Evolutionary conservation across 140 eudicot species (phyloP), one percentile per base, ranked within the genome.

Genomic region (Bidens hawaiensis): DNA sequence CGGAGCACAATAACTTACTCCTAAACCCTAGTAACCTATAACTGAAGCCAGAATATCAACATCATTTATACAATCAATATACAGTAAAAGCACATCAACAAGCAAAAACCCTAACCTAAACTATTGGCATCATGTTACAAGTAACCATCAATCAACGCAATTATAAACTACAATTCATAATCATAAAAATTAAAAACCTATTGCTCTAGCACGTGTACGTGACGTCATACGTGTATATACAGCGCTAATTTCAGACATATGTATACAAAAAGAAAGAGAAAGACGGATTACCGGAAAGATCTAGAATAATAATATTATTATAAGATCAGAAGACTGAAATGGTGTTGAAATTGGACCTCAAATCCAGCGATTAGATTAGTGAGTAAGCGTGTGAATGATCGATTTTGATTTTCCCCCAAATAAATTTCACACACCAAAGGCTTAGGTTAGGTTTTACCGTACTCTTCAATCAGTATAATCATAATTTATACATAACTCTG

Each of bases 281-380:
- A 27, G 34, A 67, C n/a, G 15, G 27, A 18, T 49, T 70, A 70
- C 76, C 68, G 23, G 46, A 18, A 60, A 60, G 68, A 60, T 60
- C 62, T 70, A 3, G 43, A 6, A 24, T 17, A 17, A 25, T 17
- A 33, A 15, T 60, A n/a, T n/a, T n/a, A n/a, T n/a, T n/a, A n/a
- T n/a, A n/a, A n/a, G 75, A 70, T 70, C 45, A 47, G 62, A 49
- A 25, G 45, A 50, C n/a, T n/a, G 76, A 71, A 62, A 51, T 61
- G 16, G 76, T 12, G 70, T 62, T 71, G 70, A 61, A 71, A 54
- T 24, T 48, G 38, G 66, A 26, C 34, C 47, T 53, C 53, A 30
- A 30, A 62, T 60, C 26, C 69, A 70, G 69, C 69, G 43, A 70
- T 5, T 31, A 48, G n/a, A 69, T 38, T 0, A 46, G 60, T 34